Evolutionary conservation across 1,139 yeast species (phyloP).

Genomic region (Yamadazyma aaseri): DNA sequence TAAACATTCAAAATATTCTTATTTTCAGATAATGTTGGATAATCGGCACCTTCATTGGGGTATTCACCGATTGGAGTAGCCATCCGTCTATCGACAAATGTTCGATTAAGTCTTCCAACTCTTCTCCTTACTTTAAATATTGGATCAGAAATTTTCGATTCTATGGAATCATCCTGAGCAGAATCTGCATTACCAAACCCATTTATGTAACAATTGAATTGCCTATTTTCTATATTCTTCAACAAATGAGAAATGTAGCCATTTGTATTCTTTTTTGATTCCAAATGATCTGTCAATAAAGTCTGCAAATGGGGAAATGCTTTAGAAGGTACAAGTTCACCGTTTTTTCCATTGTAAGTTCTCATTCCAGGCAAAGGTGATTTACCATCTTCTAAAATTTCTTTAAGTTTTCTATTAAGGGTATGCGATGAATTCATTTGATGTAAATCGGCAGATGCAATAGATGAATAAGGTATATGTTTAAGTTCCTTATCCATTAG

Average conservation of each 20-base stretch:
- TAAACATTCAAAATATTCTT: slow-evolving; percentile 40
- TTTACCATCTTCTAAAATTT: slow-evolving; percentile 40
- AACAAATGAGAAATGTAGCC: slow-evolving; percentile 41
- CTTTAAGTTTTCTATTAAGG: slow-evolving; percentile 40
- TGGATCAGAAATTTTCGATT: slow-evolving; percentile 47
- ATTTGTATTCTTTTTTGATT: slow-evolving; percentile 23
- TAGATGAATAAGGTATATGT: slow-evolving; percentile 79
- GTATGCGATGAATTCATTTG: slow-evolving; percentile 66
- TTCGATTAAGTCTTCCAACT: slow-evolving; percentile 67
- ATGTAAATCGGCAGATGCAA: slow-evolving; percentile 67
- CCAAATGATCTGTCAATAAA: slow-evolving; percentile 30
- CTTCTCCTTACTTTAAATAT: slow-evolving; percentile 71
- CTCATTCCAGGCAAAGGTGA: slow-evolving; percentile 43
- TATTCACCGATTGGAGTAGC: slow-evolving; percentile 24
- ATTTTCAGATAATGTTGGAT: slow-evolving; percentile 10
- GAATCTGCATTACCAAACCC: slow-evolving; percentile 32
- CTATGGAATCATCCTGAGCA: slow-evolving; percentile 16
- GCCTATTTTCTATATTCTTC: slow-evolving; percentile 46
- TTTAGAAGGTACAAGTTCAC: slow-evolving; percentile 44
- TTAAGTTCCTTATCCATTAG: slow-evolving; percentile 48
- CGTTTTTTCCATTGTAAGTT: slow-evolving; percentile 46
- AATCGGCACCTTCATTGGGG: slow-evolving; percentile 25
- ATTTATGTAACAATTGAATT: slow-evolving; percentile 46
- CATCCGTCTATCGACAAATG: slow-evolving; percentile 70
- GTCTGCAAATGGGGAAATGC: slow-evolving; percentile 44